Conservation (phyloP, 2,329 filamentous ascomycete genomes). For the Paecilomyces formosus region DNA sequence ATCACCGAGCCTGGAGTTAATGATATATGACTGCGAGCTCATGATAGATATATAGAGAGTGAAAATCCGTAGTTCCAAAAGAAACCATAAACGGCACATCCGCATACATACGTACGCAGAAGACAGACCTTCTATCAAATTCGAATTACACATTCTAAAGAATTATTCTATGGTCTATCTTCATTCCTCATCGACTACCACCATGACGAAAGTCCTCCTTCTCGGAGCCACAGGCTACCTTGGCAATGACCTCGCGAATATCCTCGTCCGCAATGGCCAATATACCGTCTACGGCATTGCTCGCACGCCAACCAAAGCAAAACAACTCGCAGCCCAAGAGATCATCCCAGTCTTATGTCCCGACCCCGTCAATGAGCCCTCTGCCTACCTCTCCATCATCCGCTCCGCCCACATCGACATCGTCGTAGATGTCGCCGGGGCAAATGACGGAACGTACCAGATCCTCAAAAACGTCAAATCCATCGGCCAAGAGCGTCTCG, state of each 20-base stretch:
- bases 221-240: slow-evolving; percentile 26
- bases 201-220: slow-evolving; percentile 25
- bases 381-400: slow-evolving; percentile 13
- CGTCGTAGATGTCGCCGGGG: slow-evolving; percentile 25
- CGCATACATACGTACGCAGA: too few relatives aligned
- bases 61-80: background rate
- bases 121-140: background rate
- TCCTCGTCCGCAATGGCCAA: slow-evolving; percentile 17
- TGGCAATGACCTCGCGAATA: slow-evolving; percentile 14
- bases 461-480: slow-evolving; percentile 11
- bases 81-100: too few relatives aligned
- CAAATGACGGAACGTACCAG: slow-evolving; percentile 12
- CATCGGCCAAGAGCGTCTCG: slow-evolving; percentile 10
- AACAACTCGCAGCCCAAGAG: slow-evolving; percentile 20
- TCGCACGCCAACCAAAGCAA: slow-evolving; percentile 23
- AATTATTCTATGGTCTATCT: background rate
- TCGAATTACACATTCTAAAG: background rate
- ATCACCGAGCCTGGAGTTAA: background rate
- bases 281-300: slow-evolving; percentile 31
- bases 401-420: slow-evolving; percentile 21
- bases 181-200: background rate
- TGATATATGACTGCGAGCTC: background rate
- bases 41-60: background rate
- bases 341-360: slow-evolving; percentile 21
- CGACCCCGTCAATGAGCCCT: slow-evolving; percentile 12